phyloP scores from a whole-genome alignment of 2,329 filamentous ascomycete genomes.

The Penicillium brasilianum region DNA sequence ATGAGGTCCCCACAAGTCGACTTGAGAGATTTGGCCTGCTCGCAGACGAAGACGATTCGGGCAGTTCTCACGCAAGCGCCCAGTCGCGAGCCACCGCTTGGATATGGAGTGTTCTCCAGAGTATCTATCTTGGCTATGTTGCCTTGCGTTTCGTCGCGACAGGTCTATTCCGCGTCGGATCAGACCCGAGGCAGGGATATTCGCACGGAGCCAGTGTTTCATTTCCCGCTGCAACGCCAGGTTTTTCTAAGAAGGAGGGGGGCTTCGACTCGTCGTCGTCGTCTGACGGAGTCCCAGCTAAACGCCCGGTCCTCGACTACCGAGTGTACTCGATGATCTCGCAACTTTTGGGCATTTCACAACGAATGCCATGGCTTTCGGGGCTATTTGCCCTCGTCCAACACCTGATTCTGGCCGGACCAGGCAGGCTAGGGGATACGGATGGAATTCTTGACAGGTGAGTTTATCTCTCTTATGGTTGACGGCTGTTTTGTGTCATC shows the following conservation, averaged over 20 bases:
- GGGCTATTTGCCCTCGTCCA: constrained; percentile 77
- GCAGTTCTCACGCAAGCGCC: constrained; percentile 33
- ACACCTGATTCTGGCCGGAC: constrained; percentile 73
- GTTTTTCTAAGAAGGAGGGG: constrained; percentile 35
- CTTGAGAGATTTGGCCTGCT: constrained; percentile 64
- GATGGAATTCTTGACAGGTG: constrained; percentile 90
- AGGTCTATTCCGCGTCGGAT: constrained; percentile 70
- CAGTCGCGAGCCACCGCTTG: constrained; percentile 45
- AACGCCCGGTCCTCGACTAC: constrained; percentile 74
- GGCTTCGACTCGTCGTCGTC: constrained; percentile 34
- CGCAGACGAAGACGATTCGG: constrained; percentile 40
- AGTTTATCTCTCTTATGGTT: constrained; percentile 50
- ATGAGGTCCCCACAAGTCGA: constrained; percentile 43
- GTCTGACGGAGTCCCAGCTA: constrained; percentile 35
- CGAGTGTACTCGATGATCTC: constrained; percentile 75
- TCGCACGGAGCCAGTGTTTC: constrained; percentile 34
- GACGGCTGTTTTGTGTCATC: constrained; percentile 13
- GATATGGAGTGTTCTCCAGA: constrained; percentile 60
- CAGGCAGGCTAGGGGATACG: constrained; percentile 73
- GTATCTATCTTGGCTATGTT: constrained; percentile 59
- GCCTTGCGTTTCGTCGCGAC: constrained; percentile 69
- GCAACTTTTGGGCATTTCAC: constrained; percentile 72
- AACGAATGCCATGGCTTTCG: constrained; percentile 88
- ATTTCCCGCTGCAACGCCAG: constrained; percentile 32
- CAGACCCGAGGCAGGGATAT: constrained; percentile 58